phyloP scores from a whole-genome alignment of 1,284 basidiomycete species.

The Cryptococcus sp. region DNA sequence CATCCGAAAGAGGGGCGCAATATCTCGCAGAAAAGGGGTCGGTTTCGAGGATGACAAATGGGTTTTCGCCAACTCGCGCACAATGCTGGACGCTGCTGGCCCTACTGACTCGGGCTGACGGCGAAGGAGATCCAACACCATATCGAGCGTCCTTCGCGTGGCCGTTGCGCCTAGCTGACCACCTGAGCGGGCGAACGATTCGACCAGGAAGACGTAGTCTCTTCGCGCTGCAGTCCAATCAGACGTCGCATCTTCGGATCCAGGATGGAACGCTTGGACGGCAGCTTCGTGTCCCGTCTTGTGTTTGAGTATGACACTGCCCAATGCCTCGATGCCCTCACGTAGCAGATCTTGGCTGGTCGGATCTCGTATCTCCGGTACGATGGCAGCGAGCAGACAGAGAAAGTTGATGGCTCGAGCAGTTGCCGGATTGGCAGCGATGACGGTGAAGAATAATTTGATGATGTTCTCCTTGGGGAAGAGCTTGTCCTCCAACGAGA shows the following conservation, averaged over 20 bases:
- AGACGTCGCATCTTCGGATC: conserved; percentile 55
- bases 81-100: conserved; percentile 29
- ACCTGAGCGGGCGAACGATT: conserved; percentile 61
- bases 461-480: conserved; percentile 69
- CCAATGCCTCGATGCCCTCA: conserved; percentile 70
- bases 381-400: conserved; percentile 62
- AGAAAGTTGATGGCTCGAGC: conserved; percentile 69
- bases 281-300: conserved; percentile 39
- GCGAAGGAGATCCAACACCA: conserved; percentile 63
- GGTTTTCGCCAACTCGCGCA: conserved; percentile 34
- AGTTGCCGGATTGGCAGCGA: conserved; percentile 70
- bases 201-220: conserved; percentile 66
- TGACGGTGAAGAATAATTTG: conserved; percentile 72
- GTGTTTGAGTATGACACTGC: conserved; percentile 31
- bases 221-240: conserved; percentile 63
- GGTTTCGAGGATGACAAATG: conserved; percentile 51
- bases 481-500: conserved; percentile 64
- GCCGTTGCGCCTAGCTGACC: conserved; percentile 59
- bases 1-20: conserved; percentile 63
- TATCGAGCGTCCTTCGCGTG: conserved; percentile 61
- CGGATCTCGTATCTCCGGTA: conserved; percentile 63
- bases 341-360: conserved; percentile 61
- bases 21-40: conserved; percentile 60
- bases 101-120: conserved; percentile 23
- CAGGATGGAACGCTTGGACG: conserved; percentile 56